Percentiles rank a stretch among this genome's conserved stretches.
phyloP scores from a whole-genome alignment of 768 basidiomycete species.

The Pisolithus sp. region DNA sequence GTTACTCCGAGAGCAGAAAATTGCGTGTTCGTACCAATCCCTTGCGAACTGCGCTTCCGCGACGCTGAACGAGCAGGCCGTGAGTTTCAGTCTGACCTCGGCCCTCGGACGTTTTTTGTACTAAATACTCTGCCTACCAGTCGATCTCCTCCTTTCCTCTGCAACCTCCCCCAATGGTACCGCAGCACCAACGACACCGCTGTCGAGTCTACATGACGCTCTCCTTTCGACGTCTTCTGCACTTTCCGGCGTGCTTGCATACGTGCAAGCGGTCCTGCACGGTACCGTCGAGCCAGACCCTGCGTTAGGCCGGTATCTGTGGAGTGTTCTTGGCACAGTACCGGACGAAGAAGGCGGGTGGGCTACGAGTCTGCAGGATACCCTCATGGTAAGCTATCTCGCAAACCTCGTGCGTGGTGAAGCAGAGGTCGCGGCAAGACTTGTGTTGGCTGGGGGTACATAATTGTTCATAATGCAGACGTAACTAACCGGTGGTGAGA shows the following conservation, averaged over 20 bases:
- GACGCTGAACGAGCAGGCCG: conserved; percentile 81
- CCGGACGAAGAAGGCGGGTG: conserved; percentile 71
- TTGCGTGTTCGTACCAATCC: conserved; percentile 89
- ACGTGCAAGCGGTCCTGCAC: conserved; percentile 73
- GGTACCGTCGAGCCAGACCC: conserved; percentile 79
- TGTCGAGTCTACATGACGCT: conserved; percentile 36
- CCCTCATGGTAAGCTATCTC: conserved; percentile 90
- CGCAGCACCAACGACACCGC: conserved; percentile 74
- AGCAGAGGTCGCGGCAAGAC: conserved; percentile 83
- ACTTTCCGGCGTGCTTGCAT: conserved; percentile 79
- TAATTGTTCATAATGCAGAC: conserved; percentile 30
- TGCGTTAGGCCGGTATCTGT: conserved; percentile 83
- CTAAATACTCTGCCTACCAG: conserved; percentile 31
- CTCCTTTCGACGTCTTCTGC: conserved; percentile 65
- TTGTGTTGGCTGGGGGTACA: conserved; percentile 59
- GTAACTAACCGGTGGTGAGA: background rate
- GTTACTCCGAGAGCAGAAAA: conserved; percentile 89
- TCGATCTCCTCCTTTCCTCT: conserved; percentile 63
- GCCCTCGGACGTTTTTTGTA: background rate
- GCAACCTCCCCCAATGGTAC: conserved; percentile 47
- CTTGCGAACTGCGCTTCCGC: conserved; percentile 78
- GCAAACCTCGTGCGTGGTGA: conserved; percentile 91
- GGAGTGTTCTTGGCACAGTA: conserved; percentile 76
- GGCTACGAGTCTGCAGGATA: conserved; percentile 80
- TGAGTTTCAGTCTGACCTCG: conserved; percentile 35